Percentiles rank a stretch among this genome's conserved stretches.
These are phyloP conservation scores for Vickermania spadyakhi DNA, from an alignment of 208 protist genomes.

Conservation along the genomic window DNA sequence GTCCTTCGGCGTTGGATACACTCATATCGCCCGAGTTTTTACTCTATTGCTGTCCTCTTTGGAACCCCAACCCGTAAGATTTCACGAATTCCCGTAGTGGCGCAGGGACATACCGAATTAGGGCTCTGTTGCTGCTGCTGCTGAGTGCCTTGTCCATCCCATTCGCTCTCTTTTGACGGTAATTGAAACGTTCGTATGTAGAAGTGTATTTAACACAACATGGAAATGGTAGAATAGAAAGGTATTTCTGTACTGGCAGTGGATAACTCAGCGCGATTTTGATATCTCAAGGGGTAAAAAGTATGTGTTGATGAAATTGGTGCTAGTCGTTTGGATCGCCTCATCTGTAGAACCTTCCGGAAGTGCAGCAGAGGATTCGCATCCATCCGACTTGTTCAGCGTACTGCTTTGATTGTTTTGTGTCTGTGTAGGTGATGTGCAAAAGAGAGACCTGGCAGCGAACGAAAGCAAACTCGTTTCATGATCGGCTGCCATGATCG, in stretches of 20 bases:
- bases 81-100: too few species aligned
- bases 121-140: not conserved
- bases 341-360: not conserved
- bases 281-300: not conserved
- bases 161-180: too few species aligned
- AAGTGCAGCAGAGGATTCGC: not conserved
- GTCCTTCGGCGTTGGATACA: not conserved
- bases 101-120: too few species aligned
- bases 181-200: too few species aligned
- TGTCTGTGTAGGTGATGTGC: slow-evolving; percentile 4
- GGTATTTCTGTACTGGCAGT: too few species aligned
- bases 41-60: not conserved
- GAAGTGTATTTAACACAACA: too few species aligned
- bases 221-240: too few species aligned
- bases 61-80: not conserved
- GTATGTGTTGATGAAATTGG: not conserved
- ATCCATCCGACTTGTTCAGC: not conserved
- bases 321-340: not conserved
- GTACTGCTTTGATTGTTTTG: not conserved
- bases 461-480: too few species aligned
- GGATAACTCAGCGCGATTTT: too few species aligned
- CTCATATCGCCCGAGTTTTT: not conserved
- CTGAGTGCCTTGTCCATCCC: too few species aligned
- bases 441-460: not conserved
- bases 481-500: too few species aligned